A percentile compares a stretch with the other conserved stretches of the same genome.
These are phyloP conservation scores for Lachancea dasiensis DNA, from an alignment of 805 yeast genomes.

Conservation along the genomic window DNA sequence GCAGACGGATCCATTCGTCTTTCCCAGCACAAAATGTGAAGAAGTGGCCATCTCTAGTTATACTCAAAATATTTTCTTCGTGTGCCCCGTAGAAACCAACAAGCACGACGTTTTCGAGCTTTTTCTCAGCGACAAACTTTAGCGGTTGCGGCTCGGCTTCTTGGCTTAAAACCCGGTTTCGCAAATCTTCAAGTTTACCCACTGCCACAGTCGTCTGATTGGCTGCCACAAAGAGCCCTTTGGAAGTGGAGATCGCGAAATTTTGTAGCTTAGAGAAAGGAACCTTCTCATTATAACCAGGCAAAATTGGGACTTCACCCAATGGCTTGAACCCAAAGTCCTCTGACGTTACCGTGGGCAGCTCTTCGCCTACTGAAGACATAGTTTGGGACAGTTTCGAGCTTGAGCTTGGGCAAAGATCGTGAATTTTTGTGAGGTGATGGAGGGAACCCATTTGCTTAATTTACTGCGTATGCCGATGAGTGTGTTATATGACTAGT, in stretches of 20 bases:
- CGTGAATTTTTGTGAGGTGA: too few species aligned
- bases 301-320: slow-evolving; percentile 32
- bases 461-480: too few species aligned
- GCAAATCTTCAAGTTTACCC: slow-evolving; percentile 33
- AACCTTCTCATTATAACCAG: slow-evolving; percentile 33
- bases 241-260: slow-evolving; percentile 34
- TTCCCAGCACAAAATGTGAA: background rate
- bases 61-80: background rate
- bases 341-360: slow-evolving; percentile 30
- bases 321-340: slow-evolving; percentile 41
- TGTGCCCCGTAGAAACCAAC: slow-evolving; percentile 1
- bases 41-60: background rate
- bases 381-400: background rate
- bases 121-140: background rate
- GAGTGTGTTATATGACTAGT: too few species aligned
- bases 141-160: background rate
- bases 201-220: slow-evolving; percentile 33
- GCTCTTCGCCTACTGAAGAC: slow-evolving; percentile 16
- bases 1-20: too few species aligned
- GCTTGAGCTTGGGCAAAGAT: too few species aligned
- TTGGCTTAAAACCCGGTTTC: slow-evolving; percentile 7
- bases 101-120: slow-evolving; percentile 4
- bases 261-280: slow-evolving; percentile 35
- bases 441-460: too few species aligned
- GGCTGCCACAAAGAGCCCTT: slow-evolving; percentile 35